phyloP scores from a whole-genome alignment of 2,329 filamentous ascomycete species.

The Cyclaneusma minus region DNA sequence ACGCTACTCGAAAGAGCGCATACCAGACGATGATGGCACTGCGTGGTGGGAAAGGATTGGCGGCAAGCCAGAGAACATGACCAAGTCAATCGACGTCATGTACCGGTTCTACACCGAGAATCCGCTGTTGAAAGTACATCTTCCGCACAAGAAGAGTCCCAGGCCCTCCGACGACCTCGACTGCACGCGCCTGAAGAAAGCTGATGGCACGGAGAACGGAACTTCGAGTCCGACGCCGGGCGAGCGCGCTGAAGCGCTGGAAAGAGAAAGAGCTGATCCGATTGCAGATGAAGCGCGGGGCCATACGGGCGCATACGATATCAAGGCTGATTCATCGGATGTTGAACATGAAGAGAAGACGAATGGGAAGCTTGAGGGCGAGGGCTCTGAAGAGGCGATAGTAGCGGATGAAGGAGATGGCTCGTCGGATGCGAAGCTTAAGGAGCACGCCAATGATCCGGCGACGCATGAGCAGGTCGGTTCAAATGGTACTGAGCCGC shows the following conservation, averaged over 20 bases:
- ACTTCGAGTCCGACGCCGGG: constrained; percentile 8
- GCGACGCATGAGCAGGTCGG: constrained; percentile 10
- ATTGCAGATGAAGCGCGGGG: too few species aligned
- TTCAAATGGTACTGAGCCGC: constrained; percentile 2
- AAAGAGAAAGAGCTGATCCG: too few species aligned
- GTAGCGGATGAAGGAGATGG: neutral
- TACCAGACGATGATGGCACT: constrained; percentile 53
- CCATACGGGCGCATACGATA: too few species aligned
- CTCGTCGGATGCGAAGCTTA: constrained; percentile 9
- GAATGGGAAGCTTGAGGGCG: constrained; percentile 1
- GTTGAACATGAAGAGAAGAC: constrained; percentile 12
- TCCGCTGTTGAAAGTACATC: constrained; percentile 29
- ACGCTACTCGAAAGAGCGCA: constrained; percentile 54
- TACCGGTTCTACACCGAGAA: constrained; percentile 52
- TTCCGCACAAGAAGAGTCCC: constrained; percentile 13
- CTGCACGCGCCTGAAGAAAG: constrained; percentile 33
- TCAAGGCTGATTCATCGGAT: too few species aligned
- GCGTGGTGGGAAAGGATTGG: constrained; percentile 79
- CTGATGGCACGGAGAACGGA: constrained; percentile 12
- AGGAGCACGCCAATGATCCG: constrained; percentile 14
- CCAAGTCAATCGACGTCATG: constrained; percentile 62
- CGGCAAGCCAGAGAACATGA: constrained; percentile 55
- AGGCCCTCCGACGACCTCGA: constrained; percentile 36
- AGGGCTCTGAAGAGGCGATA: constrained; percentile 6
- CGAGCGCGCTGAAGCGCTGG: constrained; percentile 12